Percentiles rank a stretch among this genome's conserved stretches.
phyloP scores from a whole-genome alignment of 257 asterid genomes.

The Scutellaria galericulata region DNA sequence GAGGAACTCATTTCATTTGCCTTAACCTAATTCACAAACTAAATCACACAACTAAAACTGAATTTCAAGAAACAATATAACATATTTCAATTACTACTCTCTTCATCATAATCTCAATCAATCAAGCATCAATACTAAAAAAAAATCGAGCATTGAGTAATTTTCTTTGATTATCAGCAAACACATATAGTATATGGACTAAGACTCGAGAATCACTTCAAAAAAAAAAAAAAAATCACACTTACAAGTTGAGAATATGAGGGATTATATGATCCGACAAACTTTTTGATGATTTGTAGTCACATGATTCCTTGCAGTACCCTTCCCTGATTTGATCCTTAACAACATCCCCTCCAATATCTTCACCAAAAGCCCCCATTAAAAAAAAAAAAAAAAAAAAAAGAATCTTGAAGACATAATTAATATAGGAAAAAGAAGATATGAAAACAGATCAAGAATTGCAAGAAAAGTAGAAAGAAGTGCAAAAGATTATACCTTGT shows the following conservation, averaged over 20 bases:
- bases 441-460: too few relatives aligned
- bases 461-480: conserved; percentile 9
- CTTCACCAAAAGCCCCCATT: conserved; percentile 37
- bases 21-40: neutral
- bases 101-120: neutral
- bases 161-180: neutral
- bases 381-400: neutral
- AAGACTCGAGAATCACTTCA: neutral
- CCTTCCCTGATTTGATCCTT: conserved; percentile 52
- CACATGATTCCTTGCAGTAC: conserved; percentile 44
- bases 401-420: neutral
- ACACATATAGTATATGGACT: neutral
- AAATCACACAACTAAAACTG: neutral
- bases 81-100: neutral
- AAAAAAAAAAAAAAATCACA: neutral
- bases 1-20: neutral
- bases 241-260: conserved; percentile 77
- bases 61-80: neutral
- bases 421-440: neutral
- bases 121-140: neutral
- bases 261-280: conserved; percentile 60
- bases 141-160: neutral
- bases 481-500: conserved; percentile 39
- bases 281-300: conserved; percentile 37
- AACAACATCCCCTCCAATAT: conserved; percentile 26